These are phyloP conservation scores for Dothideomycetes sp. DNA, from an alignment of 2,329 filamentous ascomycete genomes.

Conservation along the genomic window DNA sequence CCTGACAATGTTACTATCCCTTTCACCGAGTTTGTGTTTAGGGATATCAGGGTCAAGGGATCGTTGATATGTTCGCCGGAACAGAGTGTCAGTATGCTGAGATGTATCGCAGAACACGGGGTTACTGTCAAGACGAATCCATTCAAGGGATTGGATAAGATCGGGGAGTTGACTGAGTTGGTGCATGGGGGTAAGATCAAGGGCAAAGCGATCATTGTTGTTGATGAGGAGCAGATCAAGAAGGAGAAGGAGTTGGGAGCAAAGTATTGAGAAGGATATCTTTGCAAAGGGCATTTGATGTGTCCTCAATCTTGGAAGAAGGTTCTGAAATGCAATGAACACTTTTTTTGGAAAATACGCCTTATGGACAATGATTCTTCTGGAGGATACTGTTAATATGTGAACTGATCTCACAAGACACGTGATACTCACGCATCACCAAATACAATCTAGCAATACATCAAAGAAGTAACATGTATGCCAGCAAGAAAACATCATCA, in stretches of 20 bases:
- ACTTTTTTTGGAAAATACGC: too few species aligned
- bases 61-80: constrained; percentile 26
- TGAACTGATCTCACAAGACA: too few species aligned
- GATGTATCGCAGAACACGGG: constrained; percentile 28
- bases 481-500: too few species aligned
- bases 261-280: constrained; percentile 26
- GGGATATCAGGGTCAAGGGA: constrained; percentile 44
- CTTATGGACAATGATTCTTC: too few species aligned
- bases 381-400: too few species aligned
- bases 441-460: too few species aligned
- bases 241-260: constrained; percentile 32
- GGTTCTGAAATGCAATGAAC: too few species aligned
- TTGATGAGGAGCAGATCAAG: constrained; percentile 42
- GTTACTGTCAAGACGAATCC: constrained; percentile 43
- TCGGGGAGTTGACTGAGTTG: constrained; percentile 42
- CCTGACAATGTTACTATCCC: constrained; percentile 31
- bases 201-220: constrained; percentile 47
- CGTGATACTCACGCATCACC: too few species aligned
- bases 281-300: too few species aligned
- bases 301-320: too few species aligned
- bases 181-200: constrained; percentile 45
- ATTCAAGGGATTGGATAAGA: constrained; percentile 45
- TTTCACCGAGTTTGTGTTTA: constrained; percentile 43
- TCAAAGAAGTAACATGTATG: too few species aligned
- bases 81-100: constrained; percentile 27